Evolutionary conservation across 768 basidiomycete species (phyloP), one percentile per base, ranked within the genome.

Genomic region (Podaxis sp.): DNA sequence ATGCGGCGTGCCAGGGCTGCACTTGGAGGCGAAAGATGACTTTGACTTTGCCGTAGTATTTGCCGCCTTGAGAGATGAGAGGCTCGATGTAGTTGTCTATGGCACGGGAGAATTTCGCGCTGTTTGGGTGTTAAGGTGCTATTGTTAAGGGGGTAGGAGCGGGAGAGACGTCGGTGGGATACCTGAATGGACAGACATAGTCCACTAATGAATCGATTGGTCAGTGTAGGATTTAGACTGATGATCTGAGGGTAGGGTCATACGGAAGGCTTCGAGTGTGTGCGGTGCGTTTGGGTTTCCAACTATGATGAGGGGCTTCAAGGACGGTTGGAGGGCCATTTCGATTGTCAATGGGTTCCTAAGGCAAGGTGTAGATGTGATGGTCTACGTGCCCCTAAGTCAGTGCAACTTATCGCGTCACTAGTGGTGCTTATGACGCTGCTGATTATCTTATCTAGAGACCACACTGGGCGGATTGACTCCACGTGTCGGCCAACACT

Each of bases 101-200:
- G 22, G 82, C 78, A 30, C 80, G 74, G 10, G 86, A 77, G 51
- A 90, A 68, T 73, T 89, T 91, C 13, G 84, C 84, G 65, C 89
- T 88, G 64, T 44, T 11, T 22, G 33, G n/a, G 50, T 41, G 11
- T 46, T 22, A 22, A 20, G 13, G 33, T 10, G 20, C 1, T 2
- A 5, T 11, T 44, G 5, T 62, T 37, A 30, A 22, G 28, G 12
- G 30, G 11, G 11, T 44, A 7, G 12, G 2, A 44, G 41, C 17
- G 40, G 28, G 13, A 48, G 37, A 37, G 10, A 30, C 17, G 26
- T 13, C 22, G 15, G 12, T 36, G 53, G 7, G 10, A n/a, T 59
- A 87, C 88, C 89, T 91, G 81, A 79, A 94, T 1, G 92, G 92
- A 68, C 93, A 95, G 68, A 93, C 90, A 73, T 91, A 93, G 74